A percentile compares a stretch with the other conserved stretches of the same genome.
Evolutionary conservation across 1,284 basidiomycete species (phyloP).

Genomic region (Trametes sp.): DNA sequence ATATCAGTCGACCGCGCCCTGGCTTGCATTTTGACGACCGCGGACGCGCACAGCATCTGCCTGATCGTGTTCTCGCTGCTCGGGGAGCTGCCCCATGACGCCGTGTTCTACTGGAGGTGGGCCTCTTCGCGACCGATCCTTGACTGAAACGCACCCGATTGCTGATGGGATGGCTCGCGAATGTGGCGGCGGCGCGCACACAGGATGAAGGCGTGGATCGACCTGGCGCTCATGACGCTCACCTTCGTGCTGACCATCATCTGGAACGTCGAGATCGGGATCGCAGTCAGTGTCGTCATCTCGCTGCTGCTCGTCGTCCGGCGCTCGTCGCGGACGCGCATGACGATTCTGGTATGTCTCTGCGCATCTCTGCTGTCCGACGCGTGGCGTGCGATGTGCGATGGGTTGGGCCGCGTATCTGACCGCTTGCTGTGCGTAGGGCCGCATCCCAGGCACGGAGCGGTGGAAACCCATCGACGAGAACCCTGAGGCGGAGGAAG

Average conservation of each 20-base stretch:
- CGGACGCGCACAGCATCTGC: slow-evolving; percentile 61
- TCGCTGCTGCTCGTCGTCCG: slow-evolving; percentile 89
- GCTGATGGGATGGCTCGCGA: neutral
- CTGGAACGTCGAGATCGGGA: slow-evolving; percentile 81
- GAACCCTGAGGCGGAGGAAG: slow-evolving; percentile 78
- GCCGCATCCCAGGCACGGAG: slow-evolving; percentile 83
- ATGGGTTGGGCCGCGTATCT: neutral
- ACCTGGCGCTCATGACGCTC: slow-evolving; percentile 82
- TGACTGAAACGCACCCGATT: slow-evolving; percentile 13
- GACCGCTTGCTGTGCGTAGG: slow-evolving; percentile 48
- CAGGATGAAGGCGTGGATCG: slow-evolving; percentile 89
- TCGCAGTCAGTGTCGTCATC: slow-evolving; percentile 84
- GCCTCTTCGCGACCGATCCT: slow-evolving; percentile 38
- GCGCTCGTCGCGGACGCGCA: slow-evolving; percentile 80
- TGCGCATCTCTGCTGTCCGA: too few relatives aligned
- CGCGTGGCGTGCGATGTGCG: neutral
- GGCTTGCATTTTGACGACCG: neutral
- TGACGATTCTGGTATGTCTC: slow-evolving; percentile 70
- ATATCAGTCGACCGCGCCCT: neutral
- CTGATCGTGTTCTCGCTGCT: slow-evolving; percentile 87
- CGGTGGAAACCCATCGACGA: slow-evolving; percentile 85
- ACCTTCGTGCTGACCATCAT: slow-evolving; percentile 86
- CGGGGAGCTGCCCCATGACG: slow-evolving; percentile 87
- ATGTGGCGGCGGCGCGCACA: neutral
- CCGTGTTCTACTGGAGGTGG: slow-evolving; percentile 83